Evolutionary conservation across 2,329 filamentous ascomycete genomes (phyloP), one percentile per base, ranked within the genome.

Genomic region (Thielaviopsis ethacetica): DNA sequence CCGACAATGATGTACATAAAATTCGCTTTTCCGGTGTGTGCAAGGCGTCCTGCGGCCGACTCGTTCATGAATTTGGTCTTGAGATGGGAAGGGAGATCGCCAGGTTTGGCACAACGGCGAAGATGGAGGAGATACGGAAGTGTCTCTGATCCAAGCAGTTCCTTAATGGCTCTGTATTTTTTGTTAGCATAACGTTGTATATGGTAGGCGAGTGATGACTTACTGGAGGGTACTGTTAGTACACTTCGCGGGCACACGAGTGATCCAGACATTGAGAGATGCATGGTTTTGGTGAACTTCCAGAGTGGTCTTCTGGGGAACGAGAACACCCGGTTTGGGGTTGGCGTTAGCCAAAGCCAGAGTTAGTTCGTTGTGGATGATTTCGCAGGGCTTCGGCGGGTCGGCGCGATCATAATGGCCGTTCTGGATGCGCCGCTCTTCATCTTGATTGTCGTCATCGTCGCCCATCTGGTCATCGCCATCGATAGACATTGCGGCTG

Each of bases 61-160:
- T 78, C 76, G 64, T 81, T 81, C 76, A 83, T 82, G 63, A 78
- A 79, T 62, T 78, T 74, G 5, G 76, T 74, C 68, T 82, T 82
- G 62, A 86, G 74, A 64, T 85, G 82, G 26, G 76, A 72, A 10
- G 86, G 85, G 9, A 91, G 75, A 66, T 85, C 84, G 57, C 75
- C 73, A 53, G 79, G 80, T 69, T 90, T 89, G 61, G 84, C 85
- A 68, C 88, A 88, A 68, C 86, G 80, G 63, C 86, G 85, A 59
- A 91, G 76, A 71, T 91, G 83, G 71, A 81, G 78, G 65, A 85
- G 74, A 74, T 78, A 79, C 70, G 83, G 80, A 76, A 77, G 78
- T 66, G 77, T 76, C 68, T 80, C 79, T 66, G 81, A 78, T 53
- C 56, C 59, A 62, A 57, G 51, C 57, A 59, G 22, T 24, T 61